Percentiles rank a stretch among this genome's conserved stretches.
Evolutionary conservation across 805 yeast species (phyloP).

Genomic region (Yarrowia deformans): DNA sequence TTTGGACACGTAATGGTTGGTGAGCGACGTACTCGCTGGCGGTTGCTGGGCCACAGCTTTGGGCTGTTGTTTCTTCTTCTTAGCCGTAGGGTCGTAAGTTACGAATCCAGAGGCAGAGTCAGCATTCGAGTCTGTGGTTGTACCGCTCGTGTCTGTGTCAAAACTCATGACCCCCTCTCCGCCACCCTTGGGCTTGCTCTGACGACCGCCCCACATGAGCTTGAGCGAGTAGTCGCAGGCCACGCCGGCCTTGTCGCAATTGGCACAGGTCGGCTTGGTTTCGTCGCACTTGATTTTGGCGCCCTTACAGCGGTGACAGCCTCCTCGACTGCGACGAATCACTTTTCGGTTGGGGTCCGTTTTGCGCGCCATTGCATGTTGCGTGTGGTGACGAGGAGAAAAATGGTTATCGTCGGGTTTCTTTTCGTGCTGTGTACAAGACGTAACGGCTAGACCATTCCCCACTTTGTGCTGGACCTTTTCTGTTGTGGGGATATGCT

Average conservation of each 20-base stretch:
- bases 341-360: slow-evolving; percentile 37
- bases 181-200: slow-evolving; percentile 49
- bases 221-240: slow-evolving; percentile 69
- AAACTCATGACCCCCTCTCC: background rate
- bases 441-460: slow-evolving; percentile 1
- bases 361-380: slow-evolving; percentile 35
- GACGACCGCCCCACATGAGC: slow-evolving; percentile 79
- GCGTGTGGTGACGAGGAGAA: background rate
- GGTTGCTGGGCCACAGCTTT: background rate
- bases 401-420: no score
- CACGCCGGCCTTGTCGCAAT: slow-evolving; percentile 57
- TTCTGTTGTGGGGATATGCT: slow-evolving; percentile 16
- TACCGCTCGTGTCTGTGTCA: background rate
- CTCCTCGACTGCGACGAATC: slow-evolving; percentile 35
- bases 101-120: background rate
- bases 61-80: background rate
- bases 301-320: slow-evolving; percentile 51
- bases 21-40: background rate
- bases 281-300: slow-evolving; percentile 76
- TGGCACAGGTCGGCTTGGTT: slow-evolving; percentile 64
- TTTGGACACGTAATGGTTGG: slow-evolving; percentile 38
- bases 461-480: slow-evolving; percentile 8
- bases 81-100: slow-evolving; percentile 20
- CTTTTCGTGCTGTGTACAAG: no score
- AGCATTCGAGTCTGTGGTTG: background rate